Evolutionary conservation across 148 eudicot genomes (phyloP), one percentile per base, ranked within the genome.

Genomic region (Amaranthus palmeri): DNA sequence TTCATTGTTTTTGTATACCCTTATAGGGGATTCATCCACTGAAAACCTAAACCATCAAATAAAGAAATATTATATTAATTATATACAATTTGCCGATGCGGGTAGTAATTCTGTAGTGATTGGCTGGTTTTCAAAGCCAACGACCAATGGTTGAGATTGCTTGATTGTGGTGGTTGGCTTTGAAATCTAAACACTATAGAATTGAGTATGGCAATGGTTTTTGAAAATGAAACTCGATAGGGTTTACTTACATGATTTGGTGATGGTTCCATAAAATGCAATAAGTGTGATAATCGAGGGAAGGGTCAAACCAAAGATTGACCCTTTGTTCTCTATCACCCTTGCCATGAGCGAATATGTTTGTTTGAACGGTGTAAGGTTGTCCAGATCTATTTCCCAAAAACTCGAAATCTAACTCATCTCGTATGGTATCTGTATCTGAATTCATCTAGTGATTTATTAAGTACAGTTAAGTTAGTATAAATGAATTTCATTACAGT

Each of bases 291-390:
- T 82, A 92, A 18, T 70, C 88, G 1, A 77, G 81, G 1, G 97
- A 74, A 10, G 97, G 97, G 71, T 92, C 97, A 54, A 92, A 92
- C 97, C 97, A 92, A 7, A 92, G 90, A 81, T 90, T 90, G 51
- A 90, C 74, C 65, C 96, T 81, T 67, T 90, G 93, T 76, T 92
- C 97, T 49, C 86, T 80, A 5, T 86, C 85, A 8, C 97, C 97
- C 56, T 86, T 88, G 3, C 97, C 97, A 54, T 81, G 82, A 5
- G 85, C 88, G 54, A 79, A 92, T 4, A 92, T 79, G 49, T 92
- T 92, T 5, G 97, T 92, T 52, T 92, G 97, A 49, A 92, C 96
- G 0, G 92, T 88, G 78, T 88, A 90, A 2, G 97, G 97, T 61
- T 92, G 92, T n/a, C 97, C 97, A 0, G 85, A 61, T 12, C 93